Evolutionary conservation across 805 yeast genomes (phyloP).

Genomic region (Hermanozyma aechmeae): DNA sequence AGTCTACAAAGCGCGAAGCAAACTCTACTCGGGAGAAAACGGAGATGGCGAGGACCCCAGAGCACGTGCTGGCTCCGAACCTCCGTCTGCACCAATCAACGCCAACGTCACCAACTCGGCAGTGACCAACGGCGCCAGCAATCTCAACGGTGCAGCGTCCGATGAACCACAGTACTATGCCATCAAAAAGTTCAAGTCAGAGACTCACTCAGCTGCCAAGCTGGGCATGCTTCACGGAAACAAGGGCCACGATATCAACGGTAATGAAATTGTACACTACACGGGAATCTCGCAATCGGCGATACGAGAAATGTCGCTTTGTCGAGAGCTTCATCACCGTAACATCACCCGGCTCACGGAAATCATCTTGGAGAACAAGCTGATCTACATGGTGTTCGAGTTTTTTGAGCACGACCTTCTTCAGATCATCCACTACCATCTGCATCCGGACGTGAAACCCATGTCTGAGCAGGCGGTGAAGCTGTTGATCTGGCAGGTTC

Average conservation of each 20-base stretch:
- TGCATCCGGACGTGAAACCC: slow-evolving; percentile 75
- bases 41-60: slow-evolving; percentile 4
- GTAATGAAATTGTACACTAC: slow-evolving; percentile 79
- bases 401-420: slow-evolving; percentile 92
- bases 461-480: slow-evolving; percentile 75
- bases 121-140: slow-evolving; percentile 3
- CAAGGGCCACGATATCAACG: slow-evolving; percentile 41
- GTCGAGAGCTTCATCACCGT: slow-evolving; percentile 74
- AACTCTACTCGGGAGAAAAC: slow-evolving; percentile 37
- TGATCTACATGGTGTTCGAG: slow-evolving; percentile 91
- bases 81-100: neutral
- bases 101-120: neutral
- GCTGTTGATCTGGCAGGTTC: slow-evolving; percentile 83
- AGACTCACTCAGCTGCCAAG: slow-evolving; percentile 33
- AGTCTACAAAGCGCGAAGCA: slow-evolving; percentile 91
- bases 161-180: slow-evolving; percentile 46
- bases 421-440: slow-evolving; percentile 89
- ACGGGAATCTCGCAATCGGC: slow-evolving; percentile 96
- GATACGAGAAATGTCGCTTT: slow-evolving; percentile 90
- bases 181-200: slow-evolving; percentile 91
- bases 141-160: slow-evolving; percentile 1
- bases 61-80: too few relatives aligned
- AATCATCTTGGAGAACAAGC: slow-evolving; percentile 76
- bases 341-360: slow-evolving; percentile 77
- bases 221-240: slow-evolving; percentile 9